phyloP scores from a whole-genome alignment of 2,329 filamentous ascomycete species.

The Pseudocercospora eumusae region DNA sequence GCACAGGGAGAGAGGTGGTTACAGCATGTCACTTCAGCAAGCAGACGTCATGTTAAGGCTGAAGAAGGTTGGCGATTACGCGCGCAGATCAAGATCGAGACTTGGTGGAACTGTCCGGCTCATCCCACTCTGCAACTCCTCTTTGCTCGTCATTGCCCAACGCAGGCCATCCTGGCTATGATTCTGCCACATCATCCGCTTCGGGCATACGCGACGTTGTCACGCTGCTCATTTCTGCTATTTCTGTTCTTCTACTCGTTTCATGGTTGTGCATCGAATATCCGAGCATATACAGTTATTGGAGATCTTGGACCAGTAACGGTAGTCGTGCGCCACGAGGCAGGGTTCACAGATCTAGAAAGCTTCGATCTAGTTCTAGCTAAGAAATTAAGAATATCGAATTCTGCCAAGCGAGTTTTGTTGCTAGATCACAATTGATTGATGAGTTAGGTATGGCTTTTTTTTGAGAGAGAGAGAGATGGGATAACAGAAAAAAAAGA shows the following conservation, averaged over 20 bases:
- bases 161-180: background rate
- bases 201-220: background rate
- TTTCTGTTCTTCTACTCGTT: background rate
- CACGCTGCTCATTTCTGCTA: background rate
- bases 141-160: background rate
- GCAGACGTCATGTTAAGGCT: slow-evolving; percentile 7
- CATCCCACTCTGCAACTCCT: slow-evolving; percentile 1
- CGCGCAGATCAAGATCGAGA: slow-evolving; percentile 4
- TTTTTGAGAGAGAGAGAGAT: too few species aligned
- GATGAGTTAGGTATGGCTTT: too few species aligned
- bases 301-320: background rate
- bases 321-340: background rate
- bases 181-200: slow-evolving; percentile 3
- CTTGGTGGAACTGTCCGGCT: background rate
- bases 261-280: slow-evolving; percentile 1
- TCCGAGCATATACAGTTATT: background rate
- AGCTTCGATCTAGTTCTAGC: background rate
- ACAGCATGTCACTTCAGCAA: background rate
- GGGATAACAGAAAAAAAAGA: too few species aligned
- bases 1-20: background rate
- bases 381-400: background rate
- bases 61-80: slow-evolving; percentile 6
- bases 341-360: background rate
- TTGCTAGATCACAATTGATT: too few species aligned
- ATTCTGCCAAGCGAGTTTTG: background rate